A percentile compares a stretch with the other conserved stretches of the same genome.
phyloP scores from a whole-genome alignment of 2,329 filamentous ascomycete genomes.

The Helminthosporium solani region DNA sequence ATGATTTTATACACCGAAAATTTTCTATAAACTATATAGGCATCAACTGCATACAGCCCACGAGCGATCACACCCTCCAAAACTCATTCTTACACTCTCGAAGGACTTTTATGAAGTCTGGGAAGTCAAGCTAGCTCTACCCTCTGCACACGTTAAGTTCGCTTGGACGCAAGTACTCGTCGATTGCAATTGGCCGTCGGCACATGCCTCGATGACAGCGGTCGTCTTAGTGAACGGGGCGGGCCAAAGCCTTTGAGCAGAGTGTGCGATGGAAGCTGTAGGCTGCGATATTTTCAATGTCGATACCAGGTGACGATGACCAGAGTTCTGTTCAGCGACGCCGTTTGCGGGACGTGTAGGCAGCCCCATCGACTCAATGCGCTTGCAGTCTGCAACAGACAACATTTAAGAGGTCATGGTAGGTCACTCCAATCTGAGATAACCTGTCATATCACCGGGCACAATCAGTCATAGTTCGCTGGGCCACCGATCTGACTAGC shows the following conservation, averaged over 20 bases:
- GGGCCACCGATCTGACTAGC: conserved; percentile 86
- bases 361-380: background rate
- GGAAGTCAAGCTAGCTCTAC: no score
- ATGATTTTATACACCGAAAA: no score
- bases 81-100: background rate
- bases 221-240: background rate
- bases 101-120: background rate
- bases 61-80: background rate
- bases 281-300: background rate
- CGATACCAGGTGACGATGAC: conserved; percentile 1
- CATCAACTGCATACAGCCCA: background rate
- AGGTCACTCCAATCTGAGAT: background rate
- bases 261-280: background rate
- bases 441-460: background rate
- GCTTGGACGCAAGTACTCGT: background rate
- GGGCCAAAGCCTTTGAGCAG: background rate
- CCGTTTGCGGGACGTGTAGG: background rate
- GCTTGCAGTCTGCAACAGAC: background rate
- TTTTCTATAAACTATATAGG: no score
- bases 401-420: background rate
- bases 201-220: background rate
- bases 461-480: conserved; percentile 60
- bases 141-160: no score
- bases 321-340: background rate
- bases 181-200: background rate